A percentile compares a stretch with the other conserved stretches of the same genome.
phyloP scores from a whole-genome alignment of 768 basidiomycete species.

The Boletus sp. region DNA sequence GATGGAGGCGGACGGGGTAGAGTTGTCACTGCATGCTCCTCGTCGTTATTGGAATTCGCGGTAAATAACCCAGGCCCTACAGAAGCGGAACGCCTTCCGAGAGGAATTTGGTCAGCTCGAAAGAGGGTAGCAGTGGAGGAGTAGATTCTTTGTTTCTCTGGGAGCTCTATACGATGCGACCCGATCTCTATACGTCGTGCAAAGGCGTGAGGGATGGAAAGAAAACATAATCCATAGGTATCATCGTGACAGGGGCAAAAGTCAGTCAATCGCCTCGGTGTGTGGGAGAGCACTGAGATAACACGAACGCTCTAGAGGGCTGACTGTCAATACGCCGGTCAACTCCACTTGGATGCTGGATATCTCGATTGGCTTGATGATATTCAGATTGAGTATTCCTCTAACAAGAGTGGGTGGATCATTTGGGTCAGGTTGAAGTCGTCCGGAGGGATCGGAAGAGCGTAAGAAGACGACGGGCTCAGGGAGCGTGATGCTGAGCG shows the following conservation, averaged over 20 bases:
- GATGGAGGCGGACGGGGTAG: not conserved
- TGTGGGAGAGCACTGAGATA: slow-evolving; percentile 1
- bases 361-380: slow-evolving; percentile 79
- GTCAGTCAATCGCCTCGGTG: not conserved
- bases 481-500: slow-evolving; percentile 58
- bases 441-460: slow-evolving; percentile 44
- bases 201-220: not conserved
- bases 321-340: slow-evolving; percentile 51
- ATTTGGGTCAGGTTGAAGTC: slow-evolving; percentile 29
- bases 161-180: slow-evolving; percentile 66
- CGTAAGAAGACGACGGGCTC: slow-evolving; percentile 76
- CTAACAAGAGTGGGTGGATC: slow-evolving; percentile 63
- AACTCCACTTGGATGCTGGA: slow-evolving; percentile 82
- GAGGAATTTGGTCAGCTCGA: slow-evolving; percentile 49
- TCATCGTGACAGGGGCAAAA: not conserved
- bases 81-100: slow-evolving; percentile 16
- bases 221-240: not conserved
- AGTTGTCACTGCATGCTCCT: not conserved
- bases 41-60: not conserved
- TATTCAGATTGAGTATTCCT: slow-evolving; percentile 58
- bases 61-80: slow-evolving; percentile 21
- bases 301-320: slow-evolving; percentile 76
- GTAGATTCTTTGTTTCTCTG: slow-evolving; percentile 71
- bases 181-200: slow-evolving; percentile 48
- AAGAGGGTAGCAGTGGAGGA: slow-evolving; percentile 74